A percentile compares a stretch with the other conserved stretches of the same genome.
Evolutionary conservation across 192 early-diverging fungal species (phyloP).

Genomic region (Coemansia erecta): DNA sequence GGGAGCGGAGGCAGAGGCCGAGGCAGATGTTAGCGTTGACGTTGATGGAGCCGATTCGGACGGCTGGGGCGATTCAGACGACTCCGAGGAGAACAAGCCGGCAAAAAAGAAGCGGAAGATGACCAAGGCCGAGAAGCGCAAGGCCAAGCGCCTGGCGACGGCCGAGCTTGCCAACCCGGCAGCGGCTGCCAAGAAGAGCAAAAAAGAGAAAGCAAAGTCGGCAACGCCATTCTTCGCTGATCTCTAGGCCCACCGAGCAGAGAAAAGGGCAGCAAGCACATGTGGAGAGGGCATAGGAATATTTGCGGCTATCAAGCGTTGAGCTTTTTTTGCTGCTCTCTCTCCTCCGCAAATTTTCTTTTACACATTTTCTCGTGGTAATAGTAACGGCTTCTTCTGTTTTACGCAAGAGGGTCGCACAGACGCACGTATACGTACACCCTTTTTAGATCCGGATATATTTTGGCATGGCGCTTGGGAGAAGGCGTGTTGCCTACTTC

Average conservation of each 20-base stretch:
- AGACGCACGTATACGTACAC: background rate
- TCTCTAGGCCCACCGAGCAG: conserved; percentile 9
- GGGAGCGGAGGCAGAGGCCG: background rate
- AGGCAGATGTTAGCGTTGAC: conserved; percentile 7
- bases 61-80: conserved; percentile 29
- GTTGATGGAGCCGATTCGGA: conserved; percentile 3
- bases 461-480: conserved; percentile 11
- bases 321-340: background rate
- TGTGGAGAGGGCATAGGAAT: background rate
- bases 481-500: conserved; percentile 57
- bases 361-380: background rate
- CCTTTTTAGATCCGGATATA: background rate
- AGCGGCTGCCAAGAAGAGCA: background rate
- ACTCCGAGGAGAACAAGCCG: conserved; percentile 1
- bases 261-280: background rate
- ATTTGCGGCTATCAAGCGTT: no score
- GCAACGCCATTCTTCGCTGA: conserved; percentile 33
- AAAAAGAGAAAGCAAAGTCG: conserved; percentile 3
- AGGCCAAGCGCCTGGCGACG: conserved; percentile 24
- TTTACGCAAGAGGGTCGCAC: no score
- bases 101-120: conserved; percentile 17
- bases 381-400: no score
- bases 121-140: conserved; percentile 16
- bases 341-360: background rate
- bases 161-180: conserved; percentile 12